Base-by-base conservation (phyloP, 2,329 filamentous ascomycete genomes). In the Sarocladiaceae sp. region DNA sequence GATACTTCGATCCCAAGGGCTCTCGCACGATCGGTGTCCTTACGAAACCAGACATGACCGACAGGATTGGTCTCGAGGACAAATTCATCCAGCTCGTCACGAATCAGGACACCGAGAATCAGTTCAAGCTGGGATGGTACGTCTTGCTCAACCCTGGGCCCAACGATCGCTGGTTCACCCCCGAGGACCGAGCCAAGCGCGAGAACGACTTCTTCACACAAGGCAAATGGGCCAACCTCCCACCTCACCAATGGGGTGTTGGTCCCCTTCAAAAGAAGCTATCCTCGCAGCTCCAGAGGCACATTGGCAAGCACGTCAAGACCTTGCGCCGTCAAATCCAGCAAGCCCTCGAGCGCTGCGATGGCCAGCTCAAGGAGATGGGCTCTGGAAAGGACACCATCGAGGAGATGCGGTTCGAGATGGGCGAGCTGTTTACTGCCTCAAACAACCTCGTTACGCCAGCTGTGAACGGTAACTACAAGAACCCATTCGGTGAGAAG, bases 391-490 rank as follows among this genome's bases (percentile, higher is more conserved):
- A 71, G 47, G 72, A 74, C 50, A 74, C 71, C 0, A 64, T 73
- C 1, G 68, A 72, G 48, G 72, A 75, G 60, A 74, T 75, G 72
- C 64, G 70, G 12, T 65, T 73, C 47, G 69, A 75, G 54, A 72
- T 75, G 53, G 70, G 72, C 34, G 72, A 75, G 51, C 62, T 75
- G 5, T 75, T 74, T 48, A 73, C 71, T 0, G 62, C 66, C 0
- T 74, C 69, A 24, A 73, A 73, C 58, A 72, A 74, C 44, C 64
- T 75, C n/a, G 70, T 74, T 29, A 73, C 70, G 1, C 72, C 72
- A 3, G 71, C 72, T 31, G 69, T 74, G 20, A 71, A 74, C 44
- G 72, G 72, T 41, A 73, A 72, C 59, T 75, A 75, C 65, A 75
- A 75, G 62, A 74, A 74, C 47, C 72, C 72, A 0, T 70, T 72